Percentiles rank a stretch among this genome's conserved stretches.
Evolutionary conservation across 2,329 filamentous ascomycete genomes (phyloP).

Genomic region (Aureobasidium vineae): DNA sequence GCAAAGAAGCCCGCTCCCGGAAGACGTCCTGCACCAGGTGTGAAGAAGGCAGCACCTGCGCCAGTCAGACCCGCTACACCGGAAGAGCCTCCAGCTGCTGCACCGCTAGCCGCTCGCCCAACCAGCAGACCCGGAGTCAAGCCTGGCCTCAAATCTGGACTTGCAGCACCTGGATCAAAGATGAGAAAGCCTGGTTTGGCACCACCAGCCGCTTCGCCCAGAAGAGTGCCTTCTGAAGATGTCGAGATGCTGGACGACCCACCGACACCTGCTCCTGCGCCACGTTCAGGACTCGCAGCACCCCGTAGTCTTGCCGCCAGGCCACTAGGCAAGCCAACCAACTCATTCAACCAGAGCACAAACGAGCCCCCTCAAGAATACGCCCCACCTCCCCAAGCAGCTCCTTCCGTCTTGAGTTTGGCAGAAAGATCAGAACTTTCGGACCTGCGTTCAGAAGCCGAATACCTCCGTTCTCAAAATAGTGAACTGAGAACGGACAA

Average conservation of each 20-base stretch:
- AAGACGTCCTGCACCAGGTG: slow-evolving; percentile 43
- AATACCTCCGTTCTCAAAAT: slow-evolving; percentile 68
- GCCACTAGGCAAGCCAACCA: slow-evolving; percentile 72
- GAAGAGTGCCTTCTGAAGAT: slow-evolving; percentile 45
- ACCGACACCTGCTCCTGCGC: slow-evolving; percentile 38
- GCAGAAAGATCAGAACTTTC: slow-evolving; percentile 92
- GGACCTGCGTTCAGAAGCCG: slow-evolving; percentile 79
- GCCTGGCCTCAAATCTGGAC: slow-evolving; percentile 43
- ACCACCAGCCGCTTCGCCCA: slow-evolving; percentile 36
- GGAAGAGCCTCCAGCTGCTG: slow-evolving; percentile 50
- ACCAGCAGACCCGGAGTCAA: slow-evolving; percentile 53
- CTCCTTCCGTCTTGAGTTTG: slow-evolving; percentile 64
- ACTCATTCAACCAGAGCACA: slow-evolving; percentile 61
- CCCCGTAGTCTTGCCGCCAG: slow-evolving; percentile 74
- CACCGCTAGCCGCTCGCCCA: slow-evolving; percentile 59
- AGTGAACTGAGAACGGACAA: slow-evolving; percentile 83
- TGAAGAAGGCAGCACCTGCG: slow-evolving; percentile 51
- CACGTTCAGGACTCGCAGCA: slow-evolving; percentile 46
- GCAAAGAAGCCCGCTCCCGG: slow-evolving; percentile 54
- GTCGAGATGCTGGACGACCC: slow-evolving; percentile 50
- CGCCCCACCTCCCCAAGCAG: slow-evolving; percentile 45
- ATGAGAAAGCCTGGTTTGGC: slow-evolving; percentile 45
- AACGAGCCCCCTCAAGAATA: slow-evolving; percentile 27
- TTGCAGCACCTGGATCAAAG: slow-evolving; percentile 41
- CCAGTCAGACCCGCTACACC: slow-evolving; percentile 40